Percentiles rank a stretch among this genome's conserved stretches.
These are phyloP conservation scores for Rhizophagus clarus DNA, from an alignment of 192 early-diverging fungal genomes.

Conservation along the genomic window DNA sequence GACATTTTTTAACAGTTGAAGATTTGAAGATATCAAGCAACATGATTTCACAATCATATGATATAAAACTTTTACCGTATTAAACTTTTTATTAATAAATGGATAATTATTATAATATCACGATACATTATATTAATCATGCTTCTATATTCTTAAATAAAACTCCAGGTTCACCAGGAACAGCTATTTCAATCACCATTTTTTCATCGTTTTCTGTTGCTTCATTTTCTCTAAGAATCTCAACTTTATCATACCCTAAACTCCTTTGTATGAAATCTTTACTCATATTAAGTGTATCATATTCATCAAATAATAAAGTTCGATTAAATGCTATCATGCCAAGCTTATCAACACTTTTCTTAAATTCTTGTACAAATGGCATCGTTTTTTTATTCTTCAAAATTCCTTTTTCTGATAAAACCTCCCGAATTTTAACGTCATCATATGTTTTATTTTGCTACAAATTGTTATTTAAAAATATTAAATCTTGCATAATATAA, in stretches of 20 bases:
- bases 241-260: slow-evolving; percentile 59
- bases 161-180: slow-evolving; percentile 61
- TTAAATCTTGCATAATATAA: no score
- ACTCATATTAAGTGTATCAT: slow-evolving; percentile 59
- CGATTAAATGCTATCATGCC: slow-evolving; percentile 81
- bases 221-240: slow-evolving; percentile 51
- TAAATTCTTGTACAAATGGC: slow-evolving; percentile 91
- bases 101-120: no score
- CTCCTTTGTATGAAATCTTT: slow-evolving; percentile 58
- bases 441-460: slow-evolving; percentile 60
- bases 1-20: no score
- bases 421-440: slow-evolving; percentile 71
- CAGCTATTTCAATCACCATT: slow-evolving; percentile 50
- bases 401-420: slow-evolving; percentile 69
- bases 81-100: no score
- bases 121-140: no score
- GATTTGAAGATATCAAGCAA: no score
- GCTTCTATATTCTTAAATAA: slow-evolving; percentile 50
- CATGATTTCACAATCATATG: no score
- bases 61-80: no score
- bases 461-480: background rate
- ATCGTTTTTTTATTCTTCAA: slow-evolving; percentile 96
- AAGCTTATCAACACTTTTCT: slow-evolving; percentile 72
- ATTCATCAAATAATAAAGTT: slow-evolving; percentile 81
- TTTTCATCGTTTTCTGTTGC: slow-evolving; percentile 41